Evolutionary conservation across 257 asterid species (phyloP), one percentile per base, ranked within the genome.

Genomic region (Verbascum thapsus): DNA sequence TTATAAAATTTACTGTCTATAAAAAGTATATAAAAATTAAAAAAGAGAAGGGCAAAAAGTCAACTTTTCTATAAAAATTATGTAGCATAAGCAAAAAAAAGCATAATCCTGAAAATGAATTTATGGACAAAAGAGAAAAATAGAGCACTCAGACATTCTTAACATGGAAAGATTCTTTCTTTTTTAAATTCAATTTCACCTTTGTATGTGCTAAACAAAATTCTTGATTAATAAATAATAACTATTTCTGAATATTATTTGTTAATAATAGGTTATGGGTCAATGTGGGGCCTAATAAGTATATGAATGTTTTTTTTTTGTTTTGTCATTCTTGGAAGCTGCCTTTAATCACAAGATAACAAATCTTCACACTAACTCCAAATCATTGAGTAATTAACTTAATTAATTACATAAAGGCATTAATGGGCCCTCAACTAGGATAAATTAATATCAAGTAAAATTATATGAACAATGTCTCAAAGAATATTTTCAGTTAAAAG

Each of bases 271-370:
- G 11, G 17, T 55, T 55, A 2, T 35, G 32, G 15, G 16, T 18
- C 18, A 57, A 17, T 18, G 63, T 34, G 42, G 73, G 70, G n/a
- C 58, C 58, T 9, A 35, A 66, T 32, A 38, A 3, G 35, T 73
- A 45, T 43, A 68, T 70, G 82, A 73, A n/a, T n/a, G n/a, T n/a
- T n/a, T n/a, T n/a, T n/a, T n/a, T n/a, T n/a, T n/a, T 71, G 63
- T 79, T 26, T 76, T 82, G 88, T 79, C 81, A 75, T 63, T 72
- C 79, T 68, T 70, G 79, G 76, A 81, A 81, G 80, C 81, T 74
- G 68, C 71, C 76, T 67, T 78, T 51, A 6, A 53, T 50, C 62
- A 45, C 10, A 67, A 70, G 74, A 20, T 48, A 64, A 59, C 44
- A 48, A 37, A 26, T 13, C 53, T 19, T 61, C 11, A 9, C 18